Conservation (phyloP, 495 filamentous ascomycete species). For the Penicillium robsamsonii region DNA sequence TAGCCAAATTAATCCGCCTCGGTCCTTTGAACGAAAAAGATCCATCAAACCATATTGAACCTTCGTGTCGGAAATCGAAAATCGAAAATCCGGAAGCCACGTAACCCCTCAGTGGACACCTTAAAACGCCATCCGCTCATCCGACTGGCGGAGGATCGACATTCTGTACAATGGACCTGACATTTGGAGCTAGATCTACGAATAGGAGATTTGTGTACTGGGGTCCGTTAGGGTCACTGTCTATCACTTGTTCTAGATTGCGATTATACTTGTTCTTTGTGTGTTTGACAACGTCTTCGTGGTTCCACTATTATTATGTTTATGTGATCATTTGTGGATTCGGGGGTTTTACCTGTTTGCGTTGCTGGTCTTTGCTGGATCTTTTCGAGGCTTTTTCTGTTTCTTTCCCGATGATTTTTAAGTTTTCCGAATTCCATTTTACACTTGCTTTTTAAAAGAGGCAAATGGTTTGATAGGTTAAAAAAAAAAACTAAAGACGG, state of each 20-base stretch:
- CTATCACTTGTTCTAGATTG: conserved; percentile 23
- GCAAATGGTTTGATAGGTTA: not conserved
- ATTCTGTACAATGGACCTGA: not conserved
- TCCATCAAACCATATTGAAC: not conserved
- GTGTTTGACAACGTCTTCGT: conserved; percentile 2
- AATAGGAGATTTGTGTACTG: conserved; percentile 12
- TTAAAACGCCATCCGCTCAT: not conserved
- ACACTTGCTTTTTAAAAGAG: too few relatives aligned
- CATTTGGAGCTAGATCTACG: conserved; percentile 4
- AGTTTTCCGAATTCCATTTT: too few relatives aligned
- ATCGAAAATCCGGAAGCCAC: not conserved
- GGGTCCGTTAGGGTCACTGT: conserved; percentile 15
- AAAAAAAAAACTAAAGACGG: too few relatives aligned
- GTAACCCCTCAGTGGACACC: not conserved
- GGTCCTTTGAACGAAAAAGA: not conserved
- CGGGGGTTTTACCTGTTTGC: not conserved
- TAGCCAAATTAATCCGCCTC: not conserved
- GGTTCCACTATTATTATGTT: conserved; percentile 12
- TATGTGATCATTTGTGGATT: not conserved
- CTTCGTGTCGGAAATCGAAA: not conserved
- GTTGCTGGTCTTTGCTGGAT: not conserved
- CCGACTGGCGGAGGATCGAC: conserved; percentile 18
- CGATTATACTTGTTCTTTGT: not conserved
- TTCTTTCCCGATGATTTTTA: not conserved
- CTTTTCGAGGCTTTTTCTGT: not conserved